phyloP scores from a whole-genome alignment of 495 filamentous ascomycete genomes.

The Ramalina intermedia region DNA sequence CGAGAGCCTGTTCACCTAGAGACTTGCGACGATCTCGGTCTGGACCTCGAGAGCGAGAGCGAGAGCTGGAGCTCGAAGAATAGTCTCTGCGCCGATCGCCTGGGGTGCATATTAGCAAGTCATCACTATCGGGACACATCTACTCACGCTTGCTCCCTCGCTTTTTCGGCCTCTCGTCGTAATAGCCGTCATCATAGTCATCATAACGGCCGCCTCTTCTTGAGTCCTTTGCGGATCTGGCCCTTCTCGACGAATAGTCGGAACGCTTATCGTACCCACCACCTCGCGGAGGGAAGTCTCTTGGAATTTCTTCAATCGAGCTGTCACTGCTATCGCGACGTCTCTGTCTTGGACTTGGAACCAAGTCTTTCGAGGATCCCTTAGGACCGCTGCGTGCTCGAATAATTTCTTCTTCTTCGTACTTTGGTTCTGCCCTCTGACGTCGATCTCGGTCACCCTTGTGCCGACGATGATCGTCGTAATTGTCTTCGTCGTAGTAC shows the following conservation, averaged over 20 bases:
- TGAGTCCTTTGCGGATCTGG: conserved; percentile 32
- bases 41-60: conserved; percentile 30
- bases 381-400: conserved; percentile 11
- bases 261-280: conserved; percentile 29
- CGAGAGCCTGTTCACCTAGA: conserved; percentile 54
- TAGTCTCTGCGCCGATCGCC: conserved; percentile 27
- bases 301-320: conserved; percentile 50
- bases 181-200: conserved; percentile 31
- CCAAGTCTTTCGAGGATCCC: conserved; percentile 24
- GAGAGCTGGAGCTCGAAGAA: conserved; percentile 24
- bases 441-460: conserved; percentile 4
- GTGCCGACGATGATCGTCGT: conserved; percentile 9
- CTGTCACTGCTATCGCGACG: conserved; percentile 40
- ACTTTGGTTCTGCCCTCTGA: conserved; percentile 1
- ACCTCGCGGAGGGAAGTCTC: conserved; percentile 47
- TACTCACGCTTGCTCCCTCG: conserved; percentile 30
- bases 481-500: conserved; percentile 9
- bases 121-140: not conserved
- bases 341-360: conserved; percentile 25
- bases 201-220: conserved; percentile 9
- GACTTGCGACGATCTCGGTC: conserved; percentile 43
- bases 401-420: conserved; percentile 14
- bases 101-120: conserved; percentile 8
- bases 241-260: conserved; percentile 28
- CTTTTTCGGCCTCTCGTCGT: conserved; percentile 42